phyloP scores from a whole-genome alignment of 257 asterid genomes.

The Gentiana dahurica region DNA sequence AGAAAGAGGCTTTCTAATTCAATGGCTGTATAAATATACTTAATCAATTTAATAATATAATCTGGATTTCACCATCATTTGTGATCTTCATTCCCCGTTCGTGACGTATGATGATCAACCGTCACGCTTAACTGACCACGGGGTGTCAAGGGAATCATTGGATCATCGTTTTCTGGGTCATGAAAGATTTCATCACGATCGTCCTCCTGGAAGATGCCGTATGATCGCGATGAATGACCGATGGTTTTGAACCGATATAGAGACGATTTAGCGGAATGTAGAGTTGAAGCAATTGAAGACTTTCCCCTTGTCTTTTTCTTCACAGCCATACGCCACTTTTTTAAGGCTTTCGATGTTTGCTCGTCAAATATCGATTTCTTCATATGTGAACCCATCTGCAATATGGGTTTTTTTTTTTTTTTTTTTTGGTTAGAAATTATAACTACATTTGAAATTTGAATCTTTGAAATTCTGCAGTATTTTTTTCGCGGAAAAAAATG shows the following conservation, averaged over 20 bases:
- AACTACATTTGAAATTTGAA: not conserved
- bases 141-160: constrained; percentile 31
- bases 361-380: constrained; percentile 82
- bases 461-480: not conserved
- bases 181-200: constrained; percentile 44
- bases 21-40: no score
- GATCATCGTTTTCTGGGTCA: constrained; percentile 46
- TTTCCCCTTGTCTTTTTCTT: constrained; percentile 58
- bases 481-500: no score
- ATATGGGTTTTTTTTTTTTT: not conserved
- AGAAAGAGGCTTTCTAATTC: no score
- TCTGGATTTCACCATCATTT: constrained; percentile 19
- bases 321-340: constrained; percentile 85
- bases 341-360: constrained; percentile 81
- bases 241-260: constrained; percentile 63
- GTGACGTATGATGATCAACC: constrained; percentile 14
- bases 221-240: constrained; percentile 39
- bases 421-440: not conserved
- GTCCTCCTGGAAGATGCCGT: constrained; percentile 5
- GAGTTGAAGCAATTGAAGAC: constrained; percentile 56
- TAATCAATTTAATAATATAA: no score
- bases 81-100: constrained; percentile 27
- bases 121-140: constrained; percentile 33
- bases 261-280: constrained; percentile 33
- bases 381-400: constrained; percentile 88